Percentiles rank a stretch among this genome's conserved stretches.
phyloP scores from a whole-genome alignment of 192 early-diverging fungal genomes.

The Kappamyces sp. region DNA sequence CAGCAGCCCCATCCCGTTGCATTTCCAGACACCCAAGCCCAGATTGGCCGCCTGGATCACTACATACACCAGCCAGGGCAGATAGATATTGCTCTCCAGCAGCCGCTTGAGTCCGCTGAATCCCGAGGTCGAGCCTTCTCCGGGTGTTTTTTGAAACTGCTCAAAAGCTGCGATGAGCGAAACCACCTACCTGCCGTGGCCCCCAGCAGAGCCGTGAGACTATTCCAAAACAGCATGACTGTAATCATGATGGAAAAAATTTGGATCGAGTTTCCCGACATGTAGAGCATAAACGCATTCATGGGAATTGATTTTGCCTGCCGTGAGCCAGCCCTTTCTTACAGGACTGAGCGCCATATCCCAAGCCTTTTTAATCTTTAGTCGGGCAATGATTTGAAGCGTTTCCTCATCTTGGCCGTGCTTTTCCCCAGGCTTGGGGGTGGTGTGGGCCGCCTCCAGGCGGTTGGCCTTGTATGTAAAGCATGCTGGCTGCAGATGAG shows the following conservation, averaged over 20 bases:
- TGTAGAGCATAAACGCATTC: constrained; percentile 98
- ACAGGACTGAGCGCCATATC: constrained; percentile 69
- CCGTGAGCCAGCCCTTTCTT: no score
- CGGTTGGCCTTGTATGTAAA: no score
- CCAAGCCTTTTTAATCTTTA: constrained; percentile 81
- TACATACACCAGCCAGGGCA: constrained; percentile 79
- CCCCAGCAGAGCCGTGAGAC: constrained; percentile 66
- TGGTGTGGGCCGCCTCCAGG: background rate
- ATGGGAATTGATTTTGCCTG: constrained; percentile 92
- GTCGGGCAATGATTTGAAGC: constrained; percentile 2
- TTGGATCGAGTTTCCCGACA: constrained; percentile 94
- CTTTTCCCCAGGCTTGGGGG: constrained; percentile 4
- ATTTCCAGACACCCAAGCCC: constrained; percentile 84
- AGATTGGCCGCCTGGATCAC: constrained; percentile 75
- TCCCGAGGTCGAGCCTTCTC: constrained; percentile 13
- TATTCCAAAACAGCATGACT: constrained; percentile 90
- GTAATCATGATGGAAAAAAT: constrained; percentile 95
- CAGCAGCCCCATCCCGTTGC: constrained; percentile 88
- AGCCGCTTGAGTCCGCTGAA: background rate
- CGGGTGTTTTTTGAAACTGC: background rate
- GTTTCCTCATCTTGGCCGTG: constrained; percentile 6
- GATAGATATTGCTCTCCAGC: constrained; percentile 36
- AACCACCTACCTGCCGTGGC: constrained; percentile 53
- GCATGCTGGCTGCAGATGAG: no score
- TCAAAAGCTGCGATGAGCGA: background rate